Base-by-base conservation (phyloP, 164 flowering plant species). In the Umbellularia californica region DNA sequence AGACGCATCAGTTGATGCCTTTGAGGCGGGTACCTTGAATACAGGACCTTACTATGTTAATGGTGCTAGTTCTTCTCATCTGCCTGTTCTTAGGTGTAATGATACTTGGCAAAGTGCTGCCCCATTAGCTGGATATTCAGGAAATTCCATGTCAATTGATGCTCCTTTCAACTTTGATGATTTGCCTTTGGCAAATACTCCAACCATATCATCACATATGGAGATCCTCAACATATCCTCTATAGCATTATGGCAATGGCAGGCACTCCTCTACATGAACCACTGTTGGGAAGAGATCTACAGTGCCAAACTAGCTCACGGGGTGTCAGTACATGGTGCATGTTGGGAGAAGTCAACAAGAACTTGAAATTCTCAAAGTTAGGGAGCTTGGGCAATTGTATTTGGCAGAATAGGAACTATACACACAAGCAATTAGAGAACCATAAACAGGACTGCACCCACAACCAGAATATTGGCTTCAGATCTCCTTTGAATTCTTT, bases 91-190 rank as follows among this genome's bases (percentile, higher is more conserved):
- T 33, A 83, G 87, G 79, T 76, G 84, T 60, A 79, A 66, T 58
- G 80, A 82, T 22, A 80, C 76, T 58, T 88, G 89, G 96, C 85
- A 86, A 64, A 82, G 58, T 77, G 84, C 83, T 68, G 83, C 75
- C 68, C 85, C 81, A 52, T 75, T 85, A 70, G 78, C 77, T 58
- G 83, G 78, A 17, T 68, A 75, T 80, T 77, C 82, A 50, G 65
- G 85, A 69, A 80, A 77, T 76, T 62, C 87, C 22, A 69, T 83
- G 75, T 74, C 83, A 20, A 30, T 76, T 19, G 69, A 72, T 76
- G 82, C 77, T 65, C 50, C 67, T 70, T 83, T 75, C 35, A 81
- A 74, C 70, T 77, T 73, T 71, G 65, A 75, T 68, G 72, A 75
- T 69, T 47, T 80, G 22, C 74, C 75, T 66, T 65, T 81, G 25